Evolutionary conservation across 2,329 filamentous ascomycete species (phyloP).

Genomic region (Colletotrichum echinochloae): DNA sequence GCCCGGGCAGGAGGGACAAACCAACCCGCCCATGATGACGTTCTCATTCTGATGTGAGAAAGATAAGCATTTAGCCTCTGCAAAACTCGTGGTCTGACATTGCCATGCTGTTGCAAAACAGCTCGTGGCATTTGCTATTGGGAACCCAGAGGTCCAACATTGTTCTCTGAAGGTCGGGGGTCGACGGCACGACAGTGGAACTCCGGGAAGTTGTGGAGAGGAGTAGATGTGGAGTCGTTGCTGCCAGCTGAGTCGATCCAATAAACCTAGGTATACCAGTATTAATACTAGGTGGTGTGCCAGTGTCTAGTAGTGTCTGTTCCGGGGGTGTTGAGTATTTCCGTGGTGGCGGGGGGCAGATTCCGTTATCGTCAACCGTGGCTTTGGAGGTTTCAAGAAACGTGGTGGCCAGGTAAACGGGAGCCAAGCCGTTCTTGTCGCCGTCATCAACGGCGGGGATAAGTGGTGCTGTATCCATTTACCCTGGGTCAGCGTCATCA

Average conservation of each 20-base stretch:
- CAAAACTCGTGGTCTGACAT: slow-evolving; percentile 27
- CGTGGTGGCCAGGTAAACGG: slow-evolving; percentile 9
- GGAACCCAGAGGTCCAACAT: neutral
- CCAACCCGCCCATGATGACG: slow-evolving; percentile 11
- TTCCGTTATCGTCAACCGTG: neutral
- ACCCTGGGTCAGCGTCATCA: slow-evolving; percentile 38
- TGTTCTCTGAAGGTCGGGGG: neutral
- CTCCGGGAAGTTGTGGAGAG: slow-evolving; percentile 7
- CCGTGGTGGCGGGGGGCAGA: slow-evolving; percentile 8
- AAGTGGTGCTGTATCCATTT: slow-evolving; percentile 30
- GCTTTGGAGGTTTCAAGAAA: neutral
- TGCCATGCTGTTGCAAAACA: neutral
- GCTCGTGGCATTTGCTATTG: neutral
- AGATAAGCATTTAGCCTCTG: neutral
- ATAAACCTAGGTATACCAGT: too few species aligned
- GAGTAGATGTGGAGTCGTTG: neutral
- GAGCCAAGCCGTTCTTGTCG: slow-evolving; percentile 27
- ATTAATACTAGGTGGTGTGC: too few species aligned
- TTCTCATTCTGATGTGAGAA: neutral
- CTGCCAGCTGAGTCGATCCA: slow-evolving; percentile 3
- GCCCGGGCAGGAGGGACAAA: neutral
- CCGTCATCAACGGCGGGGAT: slow-evolving; percentile 29
- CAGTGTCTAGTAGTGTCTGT: too few species aligned
- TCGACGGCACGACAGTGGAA: neutral
- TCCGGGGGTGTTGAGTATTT: too few species aligned